phyloP scores from a whole-genome alignment of 2,329 filamentous ascomycete genomes.

The Rugonectria rugulosa region DNA sequence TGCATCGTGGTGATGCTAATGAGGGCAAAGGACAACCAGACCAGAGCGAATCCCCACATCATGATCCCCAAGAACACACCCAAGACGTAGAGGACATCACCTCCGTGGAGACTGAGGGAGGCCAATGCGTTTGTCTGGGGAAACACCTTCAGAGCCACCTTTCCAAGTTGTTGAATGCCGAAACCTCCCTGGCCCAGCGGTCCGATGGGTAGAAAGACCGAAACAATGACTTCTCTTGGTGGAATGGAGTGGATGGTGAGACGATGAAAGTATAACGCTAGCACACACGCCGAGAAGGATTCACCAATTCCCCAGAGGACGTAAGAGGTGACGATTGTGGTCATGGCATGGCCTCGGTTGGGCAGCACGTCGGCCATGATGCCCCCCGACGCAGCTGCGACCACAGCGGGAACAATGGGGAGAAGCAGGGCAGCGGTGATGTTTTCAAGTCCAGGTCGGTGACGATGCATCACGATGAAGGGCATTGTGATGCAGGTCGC shows the following conservation, averaged over 20 bases:
- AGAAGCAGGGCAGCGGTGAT: constrained; percentile 73
- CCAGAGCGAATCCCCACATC: constrained; percentile 55
- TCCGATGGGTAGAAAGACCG: constrained; percentile 71
- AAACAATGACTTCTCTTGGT: constrained; percentile 71
- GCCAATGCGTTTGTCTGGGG: constrained; percentile 54
- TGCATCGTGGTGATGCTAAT: constrained; percentile 50
- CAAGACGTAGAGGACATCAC: constrained; percentile 62
- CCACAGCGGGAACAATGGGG: constrained; percentile 71
- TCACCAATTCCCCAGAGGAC: constrained; percentile 72
- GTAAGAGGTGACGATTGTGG: constrained; percentile 70
- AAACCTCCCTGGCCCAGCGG: constrained; percentile 73
- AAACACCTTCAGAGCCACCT: constrained; percentile 53
- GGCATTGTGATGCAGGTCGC: constrained; percentile 62
- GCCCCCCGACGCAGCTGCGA: constrained; percentile 70
- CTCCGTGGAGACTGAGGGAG: constrained; percentile 46
- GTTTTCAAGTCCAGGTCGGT: constrained; percentile 56
- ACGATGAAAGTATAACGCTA: constrained; percentile 75
- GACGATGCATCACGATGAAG: constrained; percentile 61
- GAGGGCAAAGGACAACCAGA: constrained; percentile 54
- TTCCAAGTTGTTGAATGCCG: constrained; percentile 60
- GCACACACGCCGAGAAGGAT: constrained; percentile 65
- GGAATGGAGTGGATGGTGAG: constrained; percentile 72
- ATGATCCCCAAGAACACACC: constrained; percentile 56
- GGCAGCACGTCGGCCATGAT: constrained; percentile 68
- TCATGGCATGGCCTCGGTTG: constrained; percentile 61